Evolutionary conservation across 371 early-diverging fungal species (phyloP).

Genomic region (Mortierella sp.): DNA sequence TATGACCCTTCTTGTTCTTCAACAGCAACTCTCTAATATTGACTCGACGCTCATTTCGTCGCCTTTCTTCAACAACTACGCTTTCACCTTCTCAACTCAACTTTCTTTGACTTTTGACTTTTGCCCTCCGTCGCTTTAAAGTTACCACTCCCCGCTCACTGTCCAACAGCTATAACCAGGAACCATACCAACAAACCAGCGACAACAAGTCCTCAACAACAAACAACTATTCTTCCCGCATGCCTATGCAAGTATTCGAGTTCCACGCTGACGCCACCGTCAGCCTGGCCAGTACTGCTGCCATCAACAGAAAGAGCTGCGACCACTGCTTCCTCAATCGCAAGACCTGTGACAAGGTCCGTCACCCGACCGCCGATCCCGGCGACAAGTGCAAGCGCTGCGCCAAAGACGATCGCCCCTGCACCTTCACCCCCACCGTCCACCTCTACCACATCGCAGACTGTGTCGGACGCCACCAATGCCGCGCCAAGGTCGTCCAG

Average conservation of each 20-base stretch:
- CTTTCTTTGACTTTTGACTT: background rate
- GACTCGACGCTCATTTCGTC: conserved; percentile 1
- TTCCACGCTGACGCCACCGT: conserved; percentile 52
- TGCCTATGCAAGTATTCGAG: conserved; percentile 55
- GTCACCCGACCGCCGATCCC: conserved; percentile 31
- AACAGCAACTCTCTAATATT: background rate
- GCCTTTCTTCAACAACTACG: background rate
- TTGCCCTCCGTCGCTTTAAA: background rate
- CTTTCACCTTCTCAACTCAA: background rate
- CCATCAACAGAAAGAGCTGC: conserved; percentile 55
- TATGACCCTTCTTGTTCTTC: background rate
- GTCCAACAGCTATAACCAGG: background rate
- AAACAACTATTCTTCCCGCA: background rate
- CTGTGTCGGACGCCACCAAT: conserved; percentile 55
- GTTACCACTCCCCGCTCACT: background rate
- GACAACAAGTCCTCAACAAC: background rate
- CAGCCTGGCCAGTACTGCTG: conserved; percentile 49
- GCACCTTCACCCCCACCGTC: conserved; percentile 53
- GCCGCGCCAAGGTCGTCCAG: conserved; percentile 56
- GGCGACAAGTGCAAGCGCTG: conserved; percentile 55
- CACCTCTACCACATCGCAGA: conserved; percentile 55
- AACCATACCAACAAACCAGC: background rate
- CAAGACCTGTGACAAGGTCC: conserved; percentile 56
- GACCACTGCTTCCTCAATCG: conserved; percentile 56
- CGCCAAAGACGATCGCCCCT: conserved; percentile 51